Percentiles rank a stretch among this genome's conserved stretches.
These are phyloP conservation scores for Amanita exitialis DNA, from an alignment of 768 basidiomycete genomes.

Conservation along the genomic window DNA sequence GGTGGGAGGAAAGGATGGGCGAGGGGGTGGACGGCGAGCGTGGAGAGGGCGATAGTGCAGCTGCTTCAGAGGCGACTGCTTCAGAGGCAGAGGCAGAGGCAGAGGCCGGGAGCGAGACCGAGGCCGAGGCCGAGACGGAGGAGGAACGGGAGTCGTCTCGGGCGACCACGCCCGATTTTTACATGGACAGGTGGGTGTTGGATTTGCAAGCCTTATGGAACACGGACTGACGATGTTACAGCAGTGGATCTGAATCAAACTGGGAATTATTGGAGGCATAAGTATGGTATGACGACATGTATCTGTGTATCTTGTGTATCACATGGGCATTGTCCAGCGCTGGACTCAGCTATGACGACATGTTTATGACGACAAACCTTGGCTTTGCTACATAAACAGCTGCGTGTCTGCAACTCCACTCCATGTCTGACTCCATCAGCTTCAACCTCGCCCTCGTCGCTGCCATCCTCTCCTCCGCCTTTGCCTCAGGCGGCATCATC, in stretches of 20 bases:
- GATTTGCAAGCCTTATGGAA: background rate
- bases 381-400: too few relatives aligned
- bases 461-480: background rate
- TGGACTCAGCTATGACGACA: too few relatives aligned
- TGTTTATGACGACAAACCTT: too few relatives aligned
- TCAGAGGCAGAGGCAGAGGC: background rate
- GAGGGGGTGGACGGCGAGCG: background rate
- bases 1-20: constrained; percentile 30
- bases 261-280: background rate
- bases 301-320: too few relatives aligned
- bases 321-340: too few relatives aligned
- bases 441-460: background rate
- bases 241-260: background rate
- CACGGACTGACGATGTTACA: background rate
- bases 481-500: constrained; percentile 2
- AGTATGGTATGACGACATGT: too few relatives aligned
- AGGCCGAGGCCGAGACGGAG: background rate
- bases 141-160: background rate
- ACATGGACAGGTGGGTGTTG: background rate
- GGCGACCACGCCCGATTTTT: constrained; percentile 1
- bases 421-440: background rate
- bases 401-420: too few relatives aligned
- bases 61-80: background rate
- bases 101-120: background rate
- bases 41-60: background rate